Evolutionary conservation across 2,329 filamentous ascomycete species (phyloP).

Genomic region (Epichloe amarillans): DNA sequence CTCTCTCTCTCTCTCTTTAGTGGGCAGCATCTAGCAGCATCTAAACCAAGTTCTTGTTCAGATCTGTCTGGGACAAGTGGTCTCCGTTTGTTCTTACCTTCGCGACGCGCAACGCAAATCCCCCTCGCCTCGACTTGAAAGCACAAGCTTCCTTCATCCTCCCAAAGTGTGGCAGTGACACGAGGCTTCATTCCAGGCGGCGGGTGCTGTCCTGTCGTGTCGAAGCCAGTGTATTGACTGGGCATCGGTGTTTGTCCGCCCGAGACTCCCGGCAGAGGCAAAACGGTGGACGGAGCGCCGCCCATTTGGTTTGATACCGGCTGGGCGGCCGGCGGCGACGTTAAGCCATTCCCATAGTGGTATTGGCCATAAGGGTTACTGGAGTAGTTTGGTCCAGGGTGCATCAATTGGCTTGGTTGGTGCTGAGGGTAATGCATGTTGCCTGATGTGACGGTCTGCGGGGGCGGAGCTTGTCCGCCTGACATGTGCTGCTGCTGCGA

Average conservation of each 20-base stretch:
- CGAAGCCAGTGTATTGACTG: conserved; percentile 49
- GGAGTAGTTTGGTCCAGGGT: conserved; percentile 60
- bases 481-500: conserved; percentile 67
- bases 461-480: conserved; percentile 58
- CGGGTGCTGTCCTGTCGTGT: conserved; percentile 83
- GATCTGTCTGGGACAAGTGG: conserved; percentile 45
- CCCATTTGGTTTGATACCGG: conserved; percentile 59
- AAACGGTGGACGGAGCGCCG: conserved; percentile 43
- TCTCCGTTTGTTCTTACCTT: conserved; percentile 43
- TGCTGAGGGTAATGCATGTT: conserved; percentile 65
- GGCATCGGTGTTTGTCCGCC: conserved; percentile 33
- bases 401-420: conserved; percentile 53
- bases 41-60: no score
- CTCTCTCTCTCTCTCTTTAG: background rate
- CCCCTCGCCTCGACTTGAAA: conserved; percentile 96
- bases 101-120: conserved; percentile 85
- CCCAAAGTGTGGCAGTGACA: conserved; percentile 94
- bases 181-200: conserved; percentile 92
- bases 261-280: conserved; percentile 52
- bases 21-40: no score
- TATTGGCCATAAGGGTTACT: conserved; percentile 54
- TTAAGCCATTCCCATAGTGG: conserved; percentile 61
- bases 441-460: conserved; percentile 64
- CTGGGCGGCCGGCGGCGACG: conserved; percentile 62
- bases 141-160: conserved; percentile 93